phyloP scores from a whole-genome alignment of 2,329 filamentous ascomycete genomes.

The Chalara sp. region DNA sequence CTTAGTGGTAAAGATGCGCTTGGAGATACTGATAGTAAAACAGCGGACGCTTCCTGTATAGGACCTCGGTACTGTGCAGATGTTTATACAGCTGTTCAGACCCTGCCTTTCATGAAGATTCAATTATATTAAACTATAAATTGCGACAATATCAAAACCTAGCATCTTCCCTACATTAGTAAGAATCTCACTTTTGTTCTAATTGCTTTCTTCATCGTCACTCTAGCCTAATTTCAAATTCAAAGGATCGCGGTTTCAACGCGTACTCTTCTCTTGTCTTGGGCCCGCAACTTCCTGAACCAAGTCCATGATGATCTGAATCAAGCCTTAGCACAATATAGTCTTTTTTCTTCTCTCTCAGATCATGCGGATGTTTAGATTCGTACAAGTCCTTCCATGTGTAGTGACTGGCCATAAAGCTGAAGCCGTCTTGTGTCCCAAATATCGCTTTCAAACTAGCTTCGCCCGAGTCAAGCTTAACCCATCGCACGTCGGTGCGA shows the following conservation, averaged over 20 bases:
- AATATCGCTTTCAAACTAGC: slow-evolving; percentile 15
- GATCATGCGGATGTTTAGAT: slow-evolving; percentile 56
- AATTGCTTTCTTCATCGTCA: background rate
- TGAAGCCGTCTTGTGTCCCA: slow-evolving; percentile 16
- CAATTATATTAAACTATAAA: too few species aligned
- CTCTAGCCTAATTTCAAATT: slow-evolving; percentile 13
- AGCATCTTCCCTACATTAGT: too few species aligned
- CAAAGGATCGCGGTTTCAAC: slow-evolving; percentile 8
- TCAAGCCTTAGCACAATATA: slow-evolving; percentile 35
- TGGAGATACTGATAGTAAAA: too few species aligned
- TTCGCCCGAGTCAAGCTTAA: slow-evolving; percentile 30
- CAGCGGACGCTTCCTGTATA: too few species aligned
- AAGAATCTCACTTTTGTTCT: too few species aligned
- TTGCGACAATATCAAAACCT: too few species aligned
- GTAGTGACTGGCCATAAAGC: slow-evolving; percentile 50
- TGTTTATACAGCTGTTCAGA: too few species aligned
- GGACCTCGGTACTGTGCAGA: too few species aligned
- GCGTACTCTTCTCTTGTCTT: background rate
- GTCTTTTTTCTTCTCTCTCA: slow-evolving; percentile 38
- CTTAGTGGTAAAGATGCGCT: too few species aligned
- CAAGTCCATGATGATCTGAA: slow-evolving; percentile 38
- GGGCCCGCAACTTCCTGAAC: slow-evolving; percentile 39
- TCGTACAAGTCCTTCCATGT: slow-evolving; percentile 43
- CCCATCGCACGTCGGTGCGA: slow-evolving; percentile 51
- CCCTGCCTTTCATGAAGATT: too few species aligned